phyloP scores from a whole-genome alignment of 148 eudicot species.

The Persicaria maculosa region DNA sequence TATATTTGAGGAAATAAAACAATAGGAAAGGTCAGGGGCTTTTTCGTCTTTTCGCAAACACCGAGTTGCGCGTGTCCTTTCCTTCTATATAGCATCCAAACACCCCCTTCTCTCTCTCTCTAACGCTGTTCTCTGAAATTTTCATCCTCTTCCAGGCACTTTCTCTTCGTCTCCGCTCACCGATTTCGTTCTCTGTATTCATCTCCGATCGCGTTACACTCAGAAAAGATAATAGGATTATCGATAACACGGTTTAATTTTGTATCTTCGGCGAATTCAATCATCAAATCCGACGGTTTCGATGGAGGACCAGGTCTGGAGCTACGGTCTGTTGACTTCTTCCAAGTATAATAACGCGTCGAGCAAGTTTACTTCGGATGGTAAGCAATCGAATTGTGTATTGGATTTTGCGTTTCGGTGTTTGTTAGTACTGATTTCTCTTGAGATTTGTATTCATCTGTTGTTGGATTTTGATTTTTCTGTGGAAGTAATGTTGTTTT shows the following conservation, averaged over 20 bases:
- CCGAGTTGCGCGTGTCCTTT: conserved; percentile 11
- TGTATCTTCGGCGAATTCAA: neutral
- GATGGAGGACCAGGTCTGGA: conserved; percentile 33
- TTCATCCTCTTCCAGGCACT: conserved; percentile 7
- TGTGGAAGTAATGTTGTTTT: neutral
- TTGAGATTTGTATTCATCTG: neutral
- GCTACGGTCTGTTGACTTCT: conserved; percentile 19
- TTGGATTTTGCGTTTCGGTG: conserved; percentile 7
- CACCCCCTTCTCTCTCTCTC: neutral
- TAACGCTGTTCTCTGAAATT: neutral
- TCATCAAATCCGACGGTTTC: neutral
- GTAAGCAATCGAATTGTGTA: conserved; percentile 1
- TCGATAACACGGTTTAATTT: neutral
- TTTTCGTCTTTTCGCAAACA: neutral
- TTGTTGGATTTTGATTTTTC: neutral
- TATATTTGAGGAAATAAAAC: neutral
- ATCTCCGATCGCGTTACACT: neutral
- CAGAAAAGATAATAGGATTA: neutral
- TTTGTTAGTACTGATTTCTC: neutral
- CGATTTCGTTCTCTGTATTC: neutral
- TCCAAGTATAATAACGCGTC: conserved; percentile 23
- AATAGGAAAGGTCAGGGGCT: neutral
- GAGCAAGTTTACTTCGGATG: conserved; percentile 7
- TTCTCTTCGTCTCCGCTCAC: neutral
- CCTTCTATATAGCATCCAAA: conserved; percentile 17